Evolutionary conservation across 2,329 filamentous ascomycete genomes (phyloP), one percentile per base, ranked within the genome.

Genomic region (Nemania sp.): DNA sequence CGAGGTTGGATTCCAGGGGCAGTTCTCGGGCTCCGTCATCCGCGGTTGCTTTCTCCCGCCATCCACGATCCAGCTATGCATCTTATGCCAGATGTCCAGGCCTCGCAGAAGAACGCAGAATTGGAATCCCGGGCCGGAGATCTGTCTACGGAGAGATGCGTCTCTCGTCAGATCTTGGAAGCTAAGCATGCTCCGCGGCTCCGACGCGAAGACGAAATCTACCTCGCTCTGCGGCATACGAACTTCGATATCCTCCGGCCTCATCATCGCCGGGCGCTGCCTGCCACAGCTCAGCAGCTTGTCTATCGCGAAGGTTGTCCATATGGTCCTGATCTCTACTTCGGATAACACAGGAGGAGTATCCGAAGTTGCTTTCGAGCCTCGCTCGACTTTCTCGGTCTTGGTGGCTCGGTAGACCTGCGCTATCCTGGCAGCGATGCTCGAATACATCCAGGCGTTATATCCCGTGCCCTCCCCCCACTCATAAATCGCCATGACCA

Each of bases 11-110:
- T 65, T 65, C 63, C 63, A 65, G 2, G 60, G 63, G 34, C 54
- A 65, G 29, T 65, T 46, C 13, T 63, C 60, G 1, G 60, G 60
- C 34, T 59, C 57, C 18, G 60, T 59, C 57, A 63, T 63, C 10
- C 56, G 51, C 25, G 63, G 60, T 29, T 55, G 51, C 20, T 54
- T 63, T 15, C 60, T 59, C 6, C 60, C 63, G 5, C 63, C 63
- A 11, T 65, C 60, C 10, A 65, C 60, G 49, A 63, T 63, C 60
- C 63, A 65, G 45, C 63, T 65, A 32, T 63, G 63, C 10, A 61
- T 59, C 40, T 63, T 54, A 35, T 65, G 63, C 60, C 60, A 65
- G 29, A 65, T 59, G 18, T 65, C 63, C 9, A 63, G 46, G 11
- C 63, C 63, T 40, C 63, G 61, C 12, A 65, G 47, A 4, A 65